A percentile compares a stretch with the other conserved stretches of the same genome.
These are phyloP conservation scores for Pseudocercospora fuligena DNA, from an alignment of 2,329 filamentous ascomycete species.

Conservation along the genomic window DNA sequence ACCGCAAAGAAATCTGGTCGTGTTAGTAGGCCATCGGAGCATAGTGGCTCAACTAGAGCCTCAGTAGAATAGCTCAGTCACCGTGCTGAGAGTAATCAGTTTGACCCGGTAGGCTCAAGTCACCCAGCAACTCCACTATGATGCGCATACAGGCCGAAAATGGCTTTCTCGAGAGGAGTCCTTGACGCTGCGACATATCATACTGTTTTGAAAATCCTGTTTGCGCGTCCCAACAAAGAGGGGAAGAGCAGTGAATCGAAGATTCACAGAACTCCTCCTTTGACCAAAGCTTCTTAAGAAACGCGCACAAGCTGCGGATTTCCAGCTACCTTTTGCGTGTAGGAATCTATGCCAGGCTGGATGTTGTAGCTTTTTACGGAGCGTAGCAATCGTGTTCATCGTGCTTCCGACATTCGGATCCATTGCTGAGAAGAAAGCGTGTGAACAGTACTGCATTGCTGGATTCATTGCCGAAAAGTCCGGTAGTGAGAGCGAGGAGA, in stretches of 20 bases:
- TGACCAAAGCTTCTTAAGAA: neutral
- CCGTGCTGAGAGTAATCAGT: neutral
- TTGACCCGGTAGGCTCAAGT: neutral
- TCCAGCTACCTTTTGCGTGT: neutral
- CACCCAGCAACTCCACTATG: neutral
- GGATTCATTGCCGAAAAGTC: neutral
- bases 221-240: neutral
- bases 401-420: neutral
- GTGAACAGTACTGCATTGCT: neutral
- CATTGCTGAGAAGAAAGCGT: neutral
- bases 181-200: neutral
- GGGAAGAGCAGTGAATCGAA: neutral
- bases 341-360: neutral
- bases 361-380: neutral
- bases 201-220: neutral
- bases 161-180: neutral
- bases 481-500: neutral
- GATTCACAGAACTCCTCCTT: neutral
- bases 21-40: conserved; percentile 7
- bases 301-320: neutral
- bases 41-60: conserved; percentile 8
- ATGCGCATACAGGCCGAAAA: neutral
- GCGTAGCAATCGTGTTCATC: neutral
- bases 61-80: neutral
- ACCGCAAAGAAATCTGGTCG: conserved; percentile 8